Base-by-base conservation (phyloP, 75 land plant genomes). In the Pseudotsuga menziesii region DNA sequence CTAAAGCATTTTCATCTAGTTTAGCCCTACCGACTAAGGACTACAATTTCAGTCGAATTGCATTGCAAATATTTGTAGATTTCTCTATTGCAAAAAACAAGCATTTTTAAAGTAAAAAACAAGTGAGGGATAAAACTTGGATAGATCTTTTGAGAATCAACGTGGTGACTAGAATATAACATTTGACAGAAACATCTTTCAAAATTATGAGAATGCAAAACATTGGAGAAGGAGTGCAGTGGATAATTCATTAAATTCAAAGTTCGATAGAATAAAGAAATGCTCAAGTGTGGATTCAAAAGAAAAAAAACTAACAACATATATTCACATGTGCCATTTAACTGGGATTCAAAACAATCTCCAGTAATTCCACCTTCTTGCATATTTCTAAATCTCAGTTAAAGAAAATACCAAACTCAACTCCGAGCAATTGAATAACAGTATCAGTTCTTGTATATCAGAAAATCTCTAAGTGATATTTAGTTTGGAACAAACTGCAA, bases 381-480 rank as follows among this genome's bases (percentile, higher is more conserved):
- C 41, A 32, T 64, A 64, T 64, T 64, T 64, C 69, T 64, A 32
- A 64, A 7, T 29, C 39, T 29, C 20, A 64, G 69, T 64, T 64
- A 64, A 64, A 32, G 69, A 32, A 19, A 25, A 29, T 23, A 32
- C 69, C 29, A 62, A 16, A 32, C 20, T 4, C 8, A 64, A 1
- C 26, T 62, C 14, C 36, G 3, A 27, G 35, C 26, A 62, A 29
- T 2, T 20, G 16, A 2, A 64, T 64, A 29, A 64, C 39, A 64
- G 17, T 64, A 26, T 60, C 12, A 64, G 7, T 64, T 39, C 8
- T 19, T 64, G n/a, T 39, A 64, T 58, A n/a, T 16, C n/a, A 32
- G 69, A 64, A 36, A 32, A 16, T 32, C 16, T n/a, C 54, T 48
- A 48, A 9, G 12, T 48, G 54, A 48, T 48, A 48, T 48, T 48